phyloP scores from a whole-genome alignment of 768 basidiomycete species.

The Collybiopsis luxurians region DNA sequence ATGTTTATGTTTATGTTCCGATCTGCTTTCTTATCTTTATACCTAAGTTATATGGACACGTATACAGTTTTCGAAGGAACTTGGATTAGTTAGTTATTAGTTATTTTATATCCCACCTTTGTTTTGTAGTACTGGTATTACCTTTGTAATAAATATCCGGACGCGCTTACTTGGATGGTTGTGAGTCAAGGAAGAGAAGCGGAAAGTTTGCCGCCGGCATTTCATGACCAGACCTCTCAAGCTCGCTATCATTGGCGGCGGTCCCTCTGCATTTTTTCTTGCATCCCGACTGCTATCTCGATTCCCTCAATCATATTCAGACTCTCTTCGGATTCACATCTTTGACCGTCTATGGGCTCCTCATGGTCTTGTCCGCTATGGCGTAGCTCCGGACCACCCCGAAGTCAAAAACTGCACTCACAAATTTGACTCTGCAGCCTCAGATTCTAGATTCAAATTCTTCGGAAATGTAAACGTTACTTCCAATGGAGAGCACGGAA shows the following conservation, averaged over 20 bases:
- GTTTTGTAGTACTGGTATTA: too few species aligned
- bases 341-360: slow-evolving; percentile 94
- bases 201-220: background rate
- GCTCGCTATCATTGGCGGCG: slow-evolving; percentile 89
- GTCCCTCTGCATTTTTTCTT: slow-evolving; percentile 96
- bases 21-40: too few species aligned
- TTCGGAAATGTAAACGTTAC: slow-evolving; percentile 84
- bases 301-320: slow-evolving; percentile 33
- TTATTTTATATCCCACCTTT: too few species aligned
- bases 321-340: slow-evolving; percentile 64
- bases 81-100: too few species aligned
- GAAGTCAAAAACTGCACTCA: slow-evolving; percentile 99
- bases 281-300: slow-evolving; percentile 80
- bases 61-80: too few species aligned
- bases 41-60: too few species aligned
- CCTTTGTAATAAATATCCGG: too few species aligned
- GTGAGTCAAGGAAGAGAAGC: too few species aligned
- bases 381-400: slow-evolving; percentile 97
- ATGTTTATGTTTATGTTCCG: too few species aligned
- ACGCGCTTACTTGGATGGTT: too few species aligned
- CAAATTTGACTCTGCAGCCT: slow-evolving; percentile 83
- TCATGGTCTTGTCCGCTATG: slow-evolving; percentile 92
- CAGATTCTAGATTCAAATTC: slow-evolving; percentile 81
- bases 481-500: slow-evolving; percentile 18
- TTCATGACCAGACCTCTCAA: slow-evolving; percentile 43